Percentiles rank a stretch among this genome's conserved stretches.
Evolutionary conservation across 2,329 filamentous ascomycete species (phyloP).

Genomic region (Calonectria hongkongensis): DNA sequence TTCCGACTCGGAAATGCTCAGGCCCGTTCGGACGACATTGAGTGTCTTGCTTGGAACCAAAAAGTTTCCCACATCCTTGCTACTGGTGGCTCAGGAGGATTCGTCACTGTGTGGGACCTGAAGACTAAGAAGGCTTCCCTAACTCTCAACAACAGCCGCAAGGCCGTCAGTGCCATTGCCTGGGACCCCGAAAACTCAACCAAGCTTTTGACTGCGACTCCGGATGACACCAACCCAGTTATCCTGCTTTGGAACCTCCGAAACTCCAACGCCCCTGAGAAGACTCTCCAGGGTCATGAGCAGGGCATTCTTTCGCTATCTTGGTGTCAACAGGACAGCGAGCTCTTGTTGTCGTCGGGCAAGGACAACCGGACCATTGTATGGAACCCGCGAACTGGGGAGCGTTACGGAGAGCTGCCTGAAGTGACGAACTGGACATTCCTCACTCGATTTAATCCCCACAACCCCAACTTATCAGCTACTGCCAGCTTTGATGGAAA

Average conservation of each 20-base stretch:
- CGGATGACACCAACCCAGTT: conserved; percentile 90
- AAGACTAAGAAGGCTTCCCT: conserved; percentile 98
- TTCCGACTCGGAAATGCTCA: conserved; percentile 92
- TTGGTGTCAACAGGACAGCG: conserved; percentile 94
- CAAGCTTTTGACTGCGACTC: conserved; percentile 93
- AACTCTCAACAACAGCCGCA: conserved; percentile 95
- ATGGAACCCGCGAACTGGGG: conserved; percentile 96
- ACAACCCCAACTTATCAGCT: conserved; percentile 92
- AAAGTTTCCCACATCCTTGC: conserved; percentile 98
- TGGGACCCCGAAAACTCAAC: conserved; percentile 98
- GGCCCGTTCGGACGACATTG: conserved; percentile 94
- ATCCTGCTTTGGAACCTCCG: conserved; percentile 96
- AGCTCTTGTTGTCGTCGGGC: conserved; percentile 92
- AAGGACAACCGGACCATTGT: conserved; percentile 97
- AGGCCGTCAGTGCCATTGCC: conserved; percentile 94
- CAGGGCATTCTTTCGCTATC: conserved; percentile 94
- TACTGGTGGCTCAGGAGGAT: conserved; percentile 93
- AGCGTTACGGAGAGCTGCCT: conserved; percentile 92
- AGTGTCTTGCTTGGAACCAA: conserved; percentile 98
- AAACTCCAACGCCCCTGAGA: conserved; percentile 96
- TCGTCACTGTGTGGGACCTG: conserved; percentile 98
- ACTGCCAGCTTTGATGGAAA: conserved; percentile 98
- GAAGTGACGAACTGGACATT: conserved; percentile 99
- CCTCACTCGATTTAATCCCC: conserved; percentile 93
- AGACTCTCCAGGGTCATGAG: conserved; percentile 92